These are phyloP conservation scores for Heracleum sosnowskyi DNA, from an alignment of 129 eudicot species.

Conservation along the genomic window DNA sequence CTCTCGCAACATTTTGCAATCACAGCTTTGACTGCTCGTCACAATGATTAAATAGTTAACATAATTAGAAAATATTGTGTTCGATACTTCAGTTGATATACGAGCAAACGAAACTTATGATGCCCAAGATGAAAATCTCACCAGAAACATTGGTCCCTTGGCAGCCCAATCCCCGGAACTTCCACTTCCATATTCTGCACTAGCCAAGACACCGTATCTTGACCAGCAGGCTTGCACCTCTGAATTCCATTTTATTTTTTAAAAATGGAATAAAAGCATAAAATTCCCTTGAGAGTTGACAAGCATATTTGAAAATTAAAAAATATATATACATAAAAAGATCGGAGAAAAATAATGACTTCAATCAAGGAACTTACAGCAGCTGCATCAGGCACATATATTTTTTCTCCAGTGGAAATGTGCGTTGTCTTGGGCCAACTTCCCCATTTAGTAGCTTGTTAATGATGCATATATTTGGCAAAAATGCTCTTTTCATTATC, in stretches of 20 bases:
- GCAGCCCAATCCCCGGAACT: constrained; percentile 98
- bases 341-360: neutral
- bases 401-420: constrained; percentile 76
- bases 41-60: neutral
- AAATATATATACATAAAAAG: neutral
- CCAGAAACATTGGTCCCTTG: constrained; percentile 92
- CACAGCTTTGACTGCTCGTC: constrained; percentile 50
- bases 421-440: constrained; percentile 87
- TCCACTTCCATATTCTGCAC: constrained; percentile 98
- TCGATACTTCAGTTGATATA: too few relatives aligned
- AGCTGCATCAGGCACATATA: constrained; percentile 77
- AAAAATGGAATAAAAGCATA: too few relatives aligned
- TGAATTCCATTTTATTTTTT: constrained; percentile 15
- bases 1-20: constrained; percentile 50
- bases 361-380: constrained; percentile 29
- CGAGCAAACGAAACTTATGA: too few relatives aligned
- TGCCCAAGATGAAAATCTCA: constrained; percentile 17
- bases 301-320: neutral
- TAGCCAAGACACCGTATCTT: constrained; percentile 73
- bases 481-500: constrained; percentile 88
- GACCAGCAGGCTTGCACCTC: constrained; percentile 84
- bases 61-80: neutral
- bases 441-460: constrained; percentile 84
- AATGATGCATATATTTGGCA: constrained; percentile 79
- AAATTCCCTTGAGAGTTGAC: neutral